These are phyloP conservation scores for Aspergillus sp. DNA, from an alignment of 2,329 filamentous ascomycete genomes.

Conservation along the genomic window DNA sequence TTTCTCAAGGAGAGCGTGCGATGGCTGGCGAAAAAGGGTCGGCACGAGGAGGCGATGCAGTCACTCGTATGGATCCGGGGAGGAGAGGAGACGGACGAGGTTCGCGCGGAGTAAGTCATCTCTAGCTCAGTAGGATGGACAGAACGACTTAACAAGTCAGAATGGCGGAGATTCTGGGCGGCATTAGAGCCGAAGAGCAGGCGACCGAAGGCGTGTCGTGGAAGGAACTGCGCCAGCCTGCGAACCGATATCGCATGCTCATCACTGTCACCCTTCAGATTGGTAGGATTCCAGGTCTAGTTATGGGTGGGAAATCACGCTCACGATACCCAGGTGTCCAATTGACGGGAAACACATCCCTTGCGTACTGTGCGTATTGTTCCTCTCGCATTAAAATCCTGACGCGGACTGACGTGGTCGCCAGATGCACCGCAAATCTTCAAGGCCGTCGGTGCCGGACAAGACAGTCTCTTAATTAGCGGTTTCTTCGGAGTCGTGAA, in stretches of 20 bases:
- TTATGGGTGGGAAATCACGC: background rate
- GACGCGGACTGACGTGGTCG: no score
- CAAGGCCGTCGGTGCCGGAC: slow-evolving; percentile 48
- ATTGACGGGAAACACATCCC: slow-evolving; percentile 52
- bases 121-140: background rate
- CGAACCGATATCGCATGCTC: slow-evolving; percentile 49
- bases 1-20: slow-evolving; percentile 49
- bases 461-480: slow-evolving; percentile 45
- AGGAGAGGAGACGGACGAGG: slow-evolving; percentile 21
- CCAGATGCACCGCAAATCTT: slow-evolving; percentile 52
- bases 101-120: slow-evolving; percentile 11
- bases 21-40: slow-evolving; percentile 51
- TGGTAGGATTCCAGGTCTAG: slow-evolving; percentile 10
- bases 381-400: background rate
- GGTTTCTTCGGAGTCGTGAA: slow-evolving; percentile 56
- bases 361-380: slow-evolving; percentile 40
- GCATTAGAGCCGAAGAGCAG: slow-evolving; percentile 24
- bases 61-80: slow-evolving; percentile 51
- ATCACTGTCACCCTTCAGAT: slow-evolving; percentile 52
- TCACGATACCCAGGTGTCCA: slow-evolving; percentile 29
- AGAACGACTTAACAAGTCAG: slow-evolving; percentile 48
- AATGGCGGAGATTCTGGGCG: slow-evolving; percentile 32
- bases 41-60: slow-evolving; percentile 48
- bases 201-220: slow-evolving; percentile 48
- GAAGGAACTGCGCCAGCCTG: slow-evolving; percentile 47